phyloP scores from a whole-genome alignment of 805 yeast species.

The Clavispora asparagi region DNA sequence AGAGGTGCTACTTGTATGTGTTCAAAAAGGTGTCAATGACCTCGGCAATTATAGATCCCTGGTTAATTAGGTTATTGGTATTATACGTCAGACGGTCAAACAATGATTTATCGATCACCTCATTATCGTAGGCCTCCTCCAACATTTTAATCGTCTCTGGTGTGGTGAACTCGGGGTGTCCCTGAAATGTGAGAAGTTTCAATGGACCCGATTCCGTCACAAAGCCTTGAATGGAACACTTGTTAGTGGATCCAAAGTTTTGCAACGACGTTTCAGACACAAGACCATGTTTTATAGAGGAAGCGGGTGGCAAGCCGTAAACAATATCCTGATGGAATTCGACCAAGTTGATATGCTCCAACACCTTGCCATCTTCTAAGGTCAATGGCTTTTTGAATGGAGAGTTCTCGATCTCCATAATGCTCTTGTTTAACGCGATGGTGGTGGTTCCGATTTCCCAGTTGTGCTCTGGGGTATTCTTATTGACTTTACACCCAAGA shows the following conservation, averaged over 20 bases:
- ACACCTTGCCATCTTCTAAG: conserved; percentile 51
- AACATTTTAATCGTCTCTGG: conserved; percentile 25
- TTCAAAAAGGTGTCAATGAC: conserved; percentile 28
- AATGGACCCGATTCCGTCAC: conserved; percentile 38
- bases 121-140: conserved; percentile 12
- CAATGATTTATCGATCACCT: conserved; percentile 19
- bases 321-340: conserved; percentile 39
- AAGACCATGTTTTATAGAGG: conserved; percentile 14
- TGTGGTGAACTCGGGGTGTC: conserved; percentile 78
- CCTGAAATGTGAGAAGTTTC: conserved; percentile 67
- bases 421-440: conserved; percentile 41
- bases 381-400: conserved; percentile 25
- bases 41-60: conserved; percentile 34
- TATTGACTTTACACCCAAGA: conserved; percentile 53
- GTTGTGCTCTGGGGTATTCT: conserved; percentile 47
- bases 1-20: background rate
- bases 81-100: conserved; percentile 24
- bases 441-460: conserved; percentile 68
- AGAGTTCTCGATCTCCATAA: conserved; percentile 20
- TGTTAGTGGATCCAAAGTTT: conserved; percentile 48
- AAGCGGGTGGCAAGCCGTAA: conserved; percentile 33
- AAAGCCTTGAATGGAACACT: conserved; percentile 65
- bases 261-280: conserved; percentile 21
- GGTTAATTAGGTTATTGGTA: conserved; percentile 30
- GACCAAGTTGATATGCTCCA: conserved; percentile 33